These are phyloP conservation scores for Neurospora hispaniola DNA, from an alignment of 495 filamentous ascomycete genomes.

Conservation along the genomic window DNA sequence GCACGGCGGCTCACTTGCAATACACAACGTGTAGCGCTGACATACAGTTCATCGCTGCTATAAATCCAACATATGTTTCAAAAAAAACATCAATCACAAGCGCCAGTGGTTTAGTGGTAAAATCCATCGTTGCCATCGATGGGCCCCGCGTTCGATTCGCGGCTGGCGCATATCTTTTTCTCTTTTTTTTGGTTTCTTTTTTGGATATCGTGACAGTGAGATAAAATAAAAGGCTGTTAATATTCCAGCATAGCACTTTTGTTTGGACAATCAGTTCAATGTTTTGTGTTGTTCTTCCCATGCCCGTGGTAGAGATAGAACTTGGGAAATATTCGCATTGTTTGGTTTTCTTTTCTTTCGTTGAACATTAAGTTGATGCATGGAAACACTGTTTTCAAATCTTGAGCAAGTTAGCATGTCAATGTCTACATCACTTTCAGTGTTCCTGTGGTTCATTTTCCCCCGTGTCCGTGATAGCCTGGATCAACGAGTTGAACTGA, in stretches of 20 bases:
- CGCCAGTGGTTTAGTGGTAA: slow-evolving; percentile 41
- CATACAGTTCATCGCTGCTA: not conserved
- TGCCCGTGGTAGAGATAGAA: not conserved
- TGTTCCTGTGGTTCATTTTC: not conserved
- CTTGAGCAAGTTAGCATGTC: not conserved
- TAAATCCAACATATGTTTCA: fast-evolving
- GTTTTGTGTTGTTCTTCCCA: too few species aligned
- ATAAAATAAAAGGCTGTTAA: not conserved
- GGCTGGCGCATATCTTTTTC: slow-evolving; percentile 28
- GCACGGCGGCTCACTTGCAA: not conserved
- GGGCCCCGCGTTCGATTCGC: slow-evolving; percentile 43
- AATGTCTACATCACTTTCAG: not conserved
- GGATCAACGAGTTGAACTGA: not conserved
- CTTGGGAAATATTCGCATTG: not conserved
- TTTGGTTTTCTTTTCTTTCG: not conserved
- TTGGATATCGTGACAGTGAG: not conserved
- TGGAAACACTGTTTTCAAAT: not conserved
- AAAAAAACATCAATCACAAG: not conserved
- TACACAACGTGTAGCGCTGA: not conserved
- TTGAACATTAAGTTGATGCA: not conserved
- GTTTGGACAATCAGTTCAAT: not conserved
- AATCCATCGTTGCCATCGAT: slow-evolving; percentile 46
- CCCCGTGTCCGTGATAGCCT: not conserved
- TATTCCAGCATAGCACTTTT: not conserved
- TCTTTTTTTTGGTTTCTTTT: not conserved